Evolutionary conservation across 306 rosid genomes (phyloP).

Genomic region (Casuarina equisetifolia): DNA sequence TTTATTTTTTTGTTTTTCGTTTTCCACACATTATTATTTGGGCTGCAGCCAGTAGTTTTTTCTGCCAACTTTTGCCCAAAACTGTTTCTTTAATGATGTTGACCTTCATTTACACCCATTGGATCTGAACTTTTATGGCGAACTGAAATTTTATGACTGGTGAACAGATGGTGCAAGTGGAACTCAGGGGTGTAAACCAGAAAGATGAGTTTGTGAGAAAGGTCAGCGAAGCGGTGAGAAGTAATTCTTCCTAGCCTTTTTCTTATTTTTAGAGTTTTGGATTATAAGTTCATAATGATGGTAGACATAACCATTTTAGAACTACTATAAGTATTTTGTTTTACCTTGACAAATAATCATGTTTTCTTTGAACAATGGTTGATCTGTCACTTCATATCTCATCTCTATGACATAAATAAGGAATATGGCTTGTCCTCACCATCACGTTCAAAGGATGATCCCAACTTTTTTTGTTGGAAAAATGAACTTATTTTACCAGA

Average conservation of each 20-base stretch:
- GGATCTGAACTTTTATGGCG: constrained; percentile 3
- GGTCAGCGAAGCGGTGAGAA: constrained; percentile 58
- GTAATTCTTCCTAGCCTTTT: constrained; percentile 42
- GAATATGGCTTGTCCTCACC: background rate
- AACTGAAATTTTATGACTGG: constrained; percentile 21
- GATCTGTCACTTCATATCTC: constrained; percentile 5
- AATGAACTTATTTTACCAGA: background rate
- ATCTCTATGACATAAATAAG: constrained; percentile 4
- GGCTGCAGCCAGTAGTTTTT: background rate
- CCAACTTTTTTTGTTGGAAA: background rate
- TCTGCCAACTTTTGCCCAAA: background rate
- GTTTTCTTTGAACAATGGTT: constrained; percentile 17
- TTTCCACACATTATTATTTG: background rate
- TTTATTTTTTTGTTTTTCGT: constrained; percentile 3
- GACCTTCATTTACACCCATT: background rate
- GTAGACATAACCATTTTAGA: background rate
- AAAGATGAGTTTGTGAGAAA: constrained; percentile 60
- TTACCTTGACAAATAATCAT: background rate
- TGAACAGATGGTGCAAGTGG: constrained; percentile 65
- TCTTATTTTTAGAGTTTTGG: constrained; percentile 10
- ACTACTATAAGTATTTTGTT: no score
- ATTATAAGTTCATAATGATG: background rate
- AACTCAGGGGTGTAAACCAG: constrained; percentile 52
- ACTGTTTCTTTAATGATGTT: background rate
- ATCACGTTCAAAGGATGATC: background rate